Conservation (phyloP, 345 rosid genomes). For the Hibiscus mutabilis region DNA sequence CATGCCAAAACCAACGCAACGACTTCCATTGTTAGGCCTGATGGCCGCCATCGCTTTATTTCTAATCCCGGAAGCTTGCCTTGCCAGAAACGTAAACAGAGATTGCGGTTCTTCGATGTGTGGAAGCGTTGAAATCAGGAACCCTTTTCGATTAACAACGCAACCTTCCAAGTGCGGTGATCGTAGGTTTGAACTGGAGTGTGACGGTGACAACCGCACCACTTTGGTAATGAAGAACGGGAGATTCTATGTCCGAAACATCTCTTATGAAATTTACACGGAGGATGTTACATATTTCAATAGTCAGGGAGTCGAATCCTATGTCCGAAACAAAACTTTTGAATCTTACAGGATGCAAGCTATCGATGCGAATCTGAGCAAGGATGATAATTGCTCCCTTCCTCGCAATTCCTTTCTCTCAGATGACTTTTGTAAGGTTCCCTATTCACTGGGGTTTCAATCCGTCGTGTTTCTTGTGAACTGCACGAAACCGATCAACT, state of each 20-base stretch:
- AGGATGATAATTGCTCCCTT: not conserved
- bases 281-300: not conserved
- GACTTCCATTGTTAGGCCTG: not conserved
- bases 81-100: not conserved
- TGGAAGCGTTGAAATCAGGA: not conserved
- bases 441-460: not conserved
- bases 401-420: not conserved
- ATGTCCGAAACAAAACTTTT: not conserved
- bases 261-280: not conserved
- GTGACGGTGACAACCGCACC: not conserved
- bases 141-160: not conserved
- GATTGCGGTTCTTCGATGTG: not conserved
- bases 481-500: not conserved
- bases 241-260: not conserved
- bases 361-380: not conserved
- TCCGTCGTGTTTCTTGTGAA: not conserved
- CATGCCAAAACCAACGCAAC: not conserved
- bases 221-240: not conserved
- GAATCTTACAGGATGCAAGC: not conserved
- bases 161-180: not conserved
- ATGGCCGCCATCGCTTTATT: not conserved
- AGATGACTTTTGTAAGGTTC: not conserved
- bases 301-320: not conserved
- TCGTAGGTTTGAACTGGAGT: not conserved
- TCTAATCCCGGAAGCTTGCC: not conserved